Base-by-base conservation (phyloP, 129 eudicot species). In the Kitagawia praeruptora region DNA sequence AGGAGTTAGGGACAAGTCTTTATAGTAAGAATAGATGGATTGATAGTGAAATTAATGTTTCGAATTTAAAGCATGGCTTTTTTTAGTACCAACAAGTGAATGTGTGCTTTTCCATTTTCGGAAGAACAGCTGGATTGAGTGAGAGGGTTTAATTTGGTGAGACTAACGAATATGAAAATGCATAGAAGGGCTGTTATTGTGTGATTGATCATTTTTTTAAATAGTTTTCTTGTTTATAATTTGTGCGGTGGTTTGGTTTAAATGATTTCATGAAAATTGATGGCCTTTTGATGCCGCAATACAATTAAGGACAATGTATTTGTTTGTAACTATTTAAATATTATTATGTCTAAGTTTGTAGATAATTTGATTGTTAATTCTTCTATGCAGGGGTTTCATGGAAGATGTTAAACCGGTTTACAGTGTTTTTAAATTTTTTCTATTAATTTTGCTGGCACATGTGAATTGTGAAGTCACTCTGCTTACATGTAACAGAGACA, bases 351-450 rank as follows among this genome's bases (percentile, higher is more conserved):
- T 10, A 66, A 66, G 28, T 67, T 78, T 21, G n/a, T n/a, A n/a
- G n/a, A n/a, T n/a, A n/a, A n/a, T 49, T 28, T 25, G 42, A 38
- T n/a, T 6, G 8, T 49, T 19, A 31, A 3, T 21, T 23, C 11
- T 42, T 64, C 75, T 82, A 48, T 85, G 3, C 84, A 93, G 97
- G 94, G 83, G 85, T 4, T 28, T 81, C 73, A 82, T 54, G 73
- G 81, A 72, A 74, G 83, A 75, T 77, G 86, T 79, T 73, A 85
- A 87, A 77, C 86, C 79, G 44, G 79, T 93, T 75, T 81, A 75
- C 74, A 77, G 77, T 46, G 69, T 84, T 86, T 82, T 85, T 31
- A 31, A 31, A 31, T 31, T 31, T 31, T 31, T 31, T 31, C 7
- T 58, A 58, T 58, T 11, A 40, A 73, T 9, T 42, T 8, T 21